Base-by-base conservation (phyloP, 352 stramenopile genomes). In the Globisporangium irregulare region DNA sequence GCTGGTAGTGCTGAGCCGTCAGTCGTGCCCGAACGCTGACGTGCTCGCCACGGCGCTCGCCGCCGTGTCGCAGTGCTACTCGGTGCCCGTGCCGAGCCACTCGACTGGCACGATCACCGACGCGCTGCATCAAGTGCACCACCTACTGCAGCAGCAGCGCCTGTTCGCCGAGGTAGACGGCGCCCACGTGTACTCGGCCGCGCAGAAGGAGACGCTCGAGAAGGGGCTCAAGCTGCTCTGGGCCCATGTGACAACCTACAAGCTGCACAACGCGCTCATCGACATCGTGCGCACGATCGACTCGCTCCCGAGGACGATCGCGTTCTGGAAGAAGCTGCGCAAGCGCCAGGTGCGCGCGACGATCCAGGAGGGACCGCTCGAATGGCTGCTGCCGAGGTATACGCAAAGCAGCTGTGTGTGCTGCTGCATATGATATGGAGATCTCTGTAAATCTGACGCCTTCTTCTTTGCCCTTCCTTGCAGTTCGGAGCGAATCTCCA, bases 261-360 rank as follows among this genome's bases (percentile, higher is more conserved):
- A 82, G 61, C 64, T 91, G 41, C 75, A 90, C 34, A 70, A 82
- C 12, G 86, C 86, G 41, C 73, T 92, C 7, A 73, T 82, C 14
- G 76, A 92, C 58, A 60, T 92, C 10, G 76, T 94, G 58, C 68
- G 72, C 36, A 82, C 79, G 15, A 81, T 94, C 41, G 81, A 91
- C 67, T 90, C 86, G 57, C 86, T 94, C 29, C 86, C 86, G n/a
- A 74, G 85, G 15, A 69, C 84, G 2, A 72, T 92, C 25, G 67
- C 67, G 34, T 94, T 86, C 69, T 94, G 86, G 86, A 94, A 91
- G 70, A 68, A 76, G 22, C 56, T 82, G 73, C 76, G 70, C 38
- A 81, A 78, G 22, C 71, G 75, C 1, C 79, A 81, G 0, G 50
- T 89, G 38, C 79, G 84, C 6, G 84, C 87, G 9, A 71, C 74